Evolutionary conservation across 331 rosid genomes (phyloP).

Genomic region (Quercus phellos): DNA sequence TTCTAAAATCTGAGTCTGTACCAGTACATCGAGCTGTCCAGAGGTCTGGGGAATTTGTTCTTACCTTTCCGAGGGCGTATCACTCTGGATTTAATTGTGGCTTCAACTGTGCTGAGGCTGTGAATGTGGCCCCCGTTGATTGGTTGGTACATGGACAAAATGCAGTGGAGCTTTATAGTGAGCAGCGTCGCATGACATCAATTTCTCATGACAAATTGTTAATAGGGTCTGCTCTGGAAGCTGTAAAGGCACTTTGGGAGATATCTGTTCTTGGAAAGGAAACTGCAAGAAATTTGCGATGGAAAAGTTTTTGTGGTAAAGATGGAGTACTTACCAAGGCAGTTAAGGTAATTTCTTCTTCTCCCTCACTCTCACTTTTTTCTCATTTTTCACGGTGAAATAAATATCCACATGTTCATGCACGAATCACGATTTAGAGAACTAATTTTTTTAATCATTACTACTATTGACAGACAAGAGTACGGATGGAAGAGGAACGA

Average conservation of each 20-base stretch:
- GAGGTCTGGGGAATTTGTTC: slow-evolving; percentile 85
- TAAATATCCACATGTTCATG: slow-evolving; percentile 3
- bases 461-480: slow-evolving; percentile 51
- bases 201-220: slow-evolving; percentile 89
- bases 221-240: slow-evolving; percentile 71
- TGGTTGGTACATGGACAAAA: slow-evolving; percentile 94
- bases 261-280: slow-evolving; percentile 39
- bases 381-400: slow-evolving; percentile 2
- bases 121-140: slow-evolving; percentile 96
- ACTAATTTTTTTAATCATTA: slow-evolving; percentile 11
- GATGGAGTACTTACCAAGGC: slow-evolving; percentile 75
- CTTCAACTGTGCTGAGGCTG: slow-evolving; percentile 99
- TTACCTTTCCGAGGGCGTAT: slow-evolving; percentile 97
- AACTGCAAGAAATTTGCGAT: slow-evolving; percentile 39
- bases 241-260: slow-evolving; percentile 56
- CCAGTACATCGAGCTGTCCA: slow-evolving; percentile 83
- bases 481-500: slow-evolving; percentile 72
- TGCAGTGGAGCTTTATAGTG: slow-evolving; percentile 84
- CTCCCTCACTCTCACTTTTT: slow-evolving; percentile 14
- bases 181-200: slow-evolving; percentile 82
- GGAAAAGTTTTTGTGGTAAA: slow-evolving; percentile 65
- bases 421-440: not conserved
- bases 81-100: slow-evolving; percentile 97
- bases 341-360: slow-evolving; percentile 47
- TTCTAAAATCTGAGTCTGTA: slow-evolving; percentile 87